Evolutionary conservation across 2,329 filamentous ascomycete genomes (phyloP), one percentile per base, ranked within the genome.

Genomic region (Rutstroemia sp.): DNA sequence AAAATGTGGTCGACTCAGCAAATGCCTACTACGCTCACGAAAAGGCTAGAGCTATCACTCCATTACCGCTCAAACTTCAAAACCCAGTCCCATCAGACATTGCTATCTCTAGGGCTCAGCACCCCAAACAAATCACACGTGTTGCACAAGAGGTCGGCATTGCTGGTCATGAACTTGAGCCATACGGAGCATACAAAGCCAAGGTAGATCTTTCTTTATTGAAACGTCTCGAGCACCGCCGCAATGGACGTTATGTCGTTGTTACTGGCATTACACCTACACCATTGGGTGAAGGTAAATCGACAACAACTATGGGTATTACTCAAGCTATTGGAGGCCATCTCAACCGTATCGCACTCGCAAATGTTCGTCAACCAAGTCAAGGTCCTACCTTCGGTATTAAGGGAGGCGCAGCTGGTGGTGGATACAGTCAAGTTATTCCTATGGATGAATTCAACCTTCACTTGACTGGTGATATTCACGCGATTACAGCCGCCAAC

Each of bases 371-470:
- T 59, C 94, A 99, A 71, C 94, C 94, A 51, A 96, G 90, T 67
- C 94, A 97, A 76, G 94, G 94, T 4, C 94, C 94, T 56, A 99
- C 94, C 0, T 99, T 99, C 71, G 94, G 94, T 68, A 97, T 99
- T 80, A 99, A 99, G 79, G 94, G 94, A 61, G 94, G 94, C 67
- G 94, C 94, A 58, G 94, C 94, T 56, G 94, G 94, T 67, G 94
- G 94, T 72, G 94, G 94, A 41, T 99, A 97, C 82, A 96, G 90
- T 72, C 94, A 99, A 73, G 94, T 99, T 69, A 97, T 99, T 67
- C 94, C 94, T 58, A 99, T 99, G 94, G 94, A 99, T 67, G 94
- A 99, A 73, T 99, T 99, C 78, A 99, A 99, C 75, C 78, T 99
- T 69, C 94, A 99, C 72, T 76, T 99, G 67, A 99, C 94, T 55